Base-by-base conservation (phyloP, 1,284 basidiomycete species). In the Phylloporus sp. region DNA sequence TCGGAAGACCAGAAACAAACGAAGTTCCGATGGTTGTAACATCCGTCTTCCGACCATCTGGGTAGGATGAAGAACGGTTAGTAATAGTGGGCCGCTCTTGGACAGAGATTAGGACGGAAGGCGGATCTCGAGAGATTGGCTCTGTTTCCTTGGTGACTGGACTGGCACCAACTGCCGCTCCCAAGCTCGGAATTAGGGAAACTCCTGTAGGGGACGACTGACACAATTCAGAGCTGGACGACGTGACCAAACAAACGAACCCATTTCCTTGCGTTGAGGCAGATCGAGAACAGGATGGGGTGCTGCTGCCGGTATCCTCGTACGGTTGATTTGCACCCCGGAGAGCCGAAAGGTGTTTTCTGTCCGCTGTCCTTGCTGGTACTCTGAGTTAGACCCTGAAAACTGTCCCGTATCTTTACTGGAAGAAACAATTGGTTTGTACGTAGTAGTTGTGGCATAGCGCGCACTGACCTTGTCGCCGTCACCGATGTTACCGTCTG, bases 1-100 rank as follows among this genome's bases (percentile, higher is more conserved):
- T 10, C 13, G 17, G 32, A 47, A 50, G 6, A 34, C 8, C 47
- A 55, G 24, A 44, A 42, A 61, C 68, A 12, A 18, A 69, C 68
- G 10, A 28, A 18, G 34, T 28, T 28, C 3, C 46, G 15, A 37
- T 6, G 11, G n/a, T n/a, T 15, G 24, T 10, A 3, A 29, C 49
- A 24, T 12, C 55, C 11, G 34, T 28, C 22, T 47, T 20, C 20
- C 58, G 65, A 13, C 29, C 34, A 10, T 37, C 10, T 37, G 15
- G 10, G 34, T 37, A 37, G 8, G 34, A 37, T 37, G 34, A 37
- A 37, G 34, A 8, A 37, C 15, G 34, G 15, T 37, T 15, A 15
- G 34, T 37, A 28, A 49, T 24, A 24, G 13, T 10, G 13, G 28
- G 34, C 50, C 54, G 60, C 7, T 66, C 47, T 50, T 0, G 28